These are phyloP conservation scores for Wallacemonas sp. DNA, from an alignment of 208 protist genomes.

Conservation along the genomic window DNA sequence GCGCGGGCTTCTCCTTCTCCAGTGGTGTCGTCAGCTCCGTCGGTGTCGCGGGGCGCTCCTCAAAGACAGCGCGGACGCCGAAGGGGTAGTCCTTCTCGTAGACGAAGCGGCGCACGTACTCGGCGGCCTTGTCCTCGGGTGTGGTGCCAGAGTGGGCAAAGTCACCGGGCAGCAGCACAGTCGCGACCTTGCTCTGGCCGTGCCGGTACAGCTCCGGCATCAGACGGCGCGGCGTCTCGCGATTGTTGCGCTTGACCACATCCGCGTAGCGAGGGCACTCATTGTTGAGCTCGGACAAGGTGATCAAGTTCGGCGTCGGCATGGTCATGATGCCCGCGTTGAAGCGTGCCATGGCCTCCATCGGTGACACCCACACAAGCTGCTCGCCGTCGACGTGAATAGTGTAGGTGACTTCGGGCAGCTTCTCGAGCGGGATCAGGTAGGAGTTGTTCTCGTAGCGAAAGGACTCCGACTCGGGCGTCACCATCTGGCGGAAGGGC, in stretches of 20 bases:
- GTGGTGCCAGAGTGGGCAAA: conserved; percentile 67
- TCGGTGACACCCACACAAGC: conserved; percentile 89
- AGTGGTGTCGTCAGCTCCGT: conserved; percentile 48
- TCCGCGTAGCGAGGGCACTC: conserved; percentile 81
- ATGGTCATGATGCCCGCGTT: conserved; percentile 92
- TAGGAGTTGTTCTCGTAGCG: conserved; percentile 83
- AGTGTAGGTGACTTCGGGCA: conserved; percentile 80
- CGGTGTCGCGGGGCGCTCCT: conserved; percentile 63
- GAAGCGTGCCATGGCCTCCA: conserved; percentile 89
- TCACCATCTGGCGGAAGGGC: conserved; percentile 77
- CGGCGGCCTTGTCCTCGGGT: conserved; percentile 55
- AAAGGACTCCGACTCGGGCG: conserved; percentile 82
- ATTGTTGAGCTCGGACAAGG: conserved; percentile 82
- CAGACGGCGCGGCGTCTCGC: conserved; percentile 41
- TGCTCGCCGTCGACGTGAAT: conserved; percentile 70
- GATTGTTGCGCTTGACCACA: conserved; percentile 57
- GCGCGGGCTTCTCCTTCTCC: conserved; percentile 48
- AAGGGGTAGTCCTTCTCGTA: conserved; percentile 88
- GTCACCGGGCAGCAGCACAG: conserved; percentile 83
- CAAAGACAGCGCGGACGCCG: conserved; percentile 84
- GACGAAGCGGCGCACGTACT: conserved; percentile 77
- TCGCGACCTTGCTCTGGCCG: conserved; percentile 70
- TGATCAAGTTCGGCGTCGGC: conserved; percentile 85
- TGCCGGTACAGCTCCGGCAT: conserved; percentile 76
- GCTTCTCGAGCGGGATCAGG: conserved; percentile 72